Evolutionary conservation across 1,139 yeast species (phyloP).

Genomic region (Nadsonia starkeyi-henricii): DNA sequence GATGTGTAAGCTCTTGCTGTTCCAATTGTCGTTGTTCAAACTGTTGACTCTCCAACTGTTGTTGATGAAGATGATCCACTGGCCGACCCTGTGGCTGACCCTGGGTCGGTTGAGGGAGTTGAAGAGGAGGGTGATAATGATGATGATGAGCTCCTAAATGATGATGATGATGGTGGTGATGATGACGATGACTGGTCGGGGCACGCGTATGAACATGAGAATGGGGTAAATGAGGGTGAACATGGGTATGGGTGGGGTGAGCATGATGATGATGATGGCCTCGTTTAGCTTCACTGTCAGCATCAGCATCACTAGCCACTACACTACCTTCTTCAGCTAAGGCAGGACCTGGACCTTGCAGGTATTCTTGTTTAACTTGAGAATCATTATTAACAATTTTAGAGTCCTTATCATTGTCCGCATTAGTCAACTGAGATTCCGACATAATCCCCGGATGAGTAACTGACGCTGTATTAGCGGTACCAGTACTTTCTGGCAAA

Average conservation of each 20-base stretch:
- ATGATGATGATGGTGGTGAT: constrained; percentile 2
- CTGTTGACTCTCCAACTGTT: background rate
- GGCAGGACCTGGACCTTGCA: too few relatives aligned
- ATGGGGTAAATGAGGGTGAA: constrained; percentile 2
- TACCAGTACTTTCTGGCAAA: too few relatives aligned
- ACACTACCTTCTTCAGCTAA: too few relatives aligned
- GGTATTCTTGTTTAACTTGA: too few relatives aligned
- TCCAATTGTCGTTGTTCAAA: constrained; percentile 4
- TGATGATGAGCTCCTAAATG: constrained; percentile 1
- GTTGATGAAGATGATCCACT: constrained; percentile 1
- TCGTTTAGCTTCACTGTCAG: background rate
- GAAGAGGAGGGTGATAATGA: background rate
- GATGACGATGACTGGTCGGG: constrained; percentile 1
- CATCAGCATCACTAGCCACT: background rate
- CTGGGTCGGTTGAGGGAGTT: constrained; percentile 1
- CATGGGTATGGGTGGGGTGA: constrained; percentile 4
- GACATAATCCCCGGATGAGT: too few relatives aligned
- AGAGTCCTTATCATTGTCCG: too few relatives aligned
- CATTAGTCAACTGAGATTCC: too few relatives aligned
- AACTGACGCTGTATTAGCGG: background rate
- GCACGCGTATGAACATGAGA: background rate
- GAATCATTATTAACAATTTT: too few relatives aligned
- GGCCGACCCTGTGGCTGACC: background rate
- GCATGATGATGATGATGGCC: constrained; percentile 1
- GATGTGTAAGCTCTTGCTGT: constrained; percentile 1